Conservation (phyloP, 306 rosid genomes). For the Arachis stenosperma region DNA sequence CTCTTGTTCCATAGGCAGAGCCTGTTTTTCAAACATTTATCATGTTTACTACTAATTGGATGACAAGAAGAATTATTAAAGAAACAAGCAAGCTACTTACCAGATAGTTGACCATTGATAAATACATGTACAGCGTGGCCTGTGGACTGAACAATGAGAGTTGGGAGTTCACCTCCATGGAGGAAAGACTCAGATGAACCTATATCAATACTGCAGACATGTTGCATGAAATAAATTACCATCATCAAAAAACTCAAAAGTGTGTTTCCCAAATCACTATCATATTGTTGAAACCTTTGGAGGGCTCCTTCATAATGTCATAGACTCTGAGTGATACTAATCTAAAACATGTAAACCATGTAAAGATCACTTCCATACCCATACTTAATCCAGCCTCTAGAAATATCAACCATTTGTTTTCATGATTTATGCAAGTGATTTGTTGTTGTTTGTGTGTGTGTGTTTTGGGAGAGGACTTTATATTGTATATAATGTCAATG, state of each 20-base stretch:
- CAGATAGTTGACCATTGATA: constrained; percentile 84
- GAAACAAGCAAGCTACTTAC: constrained; percentile 51
- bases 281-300: constrained; percentile 19
- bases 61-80: constrained; percentile 30
- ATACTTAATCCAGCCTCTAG: constrained; percentile 14
- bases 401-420: constrained; percentile 10
- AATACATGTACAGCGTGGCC: constrained; percentile 97
- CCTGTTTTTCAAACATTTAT: constrained; percentile 55
- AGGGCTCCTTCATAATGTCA: constrained; percentile 29
- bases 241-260: not conserved
- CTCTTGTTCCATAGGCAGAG: constrained; percentile 90
- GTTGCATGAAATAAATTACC: constrained; percentile 38
- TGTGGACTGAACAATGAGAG: constrained; percentile 84
- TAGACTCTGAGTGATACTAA: not conserved
- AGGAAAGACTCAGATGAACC: constrained; percentile 82
- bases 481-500: not conserved
- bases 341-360: not conserved
- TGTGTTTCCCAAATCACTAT: constrained; percentile 16
- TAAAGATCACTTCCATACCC: not conserved
- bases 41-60: constrained; percentile 5
- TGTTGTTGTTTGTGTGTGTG: constrained; percentile 4
- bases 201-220: constrained; percentile 69
- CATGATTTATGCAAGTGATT: constrained; percentile 21
- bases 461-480: constrained; percentile 13
- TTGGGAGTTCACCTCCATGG: constrained; percentile 83